phyloP scores from a whole-genome alignment of 257 asterid species.

The Solanum arcanum region DNA sequence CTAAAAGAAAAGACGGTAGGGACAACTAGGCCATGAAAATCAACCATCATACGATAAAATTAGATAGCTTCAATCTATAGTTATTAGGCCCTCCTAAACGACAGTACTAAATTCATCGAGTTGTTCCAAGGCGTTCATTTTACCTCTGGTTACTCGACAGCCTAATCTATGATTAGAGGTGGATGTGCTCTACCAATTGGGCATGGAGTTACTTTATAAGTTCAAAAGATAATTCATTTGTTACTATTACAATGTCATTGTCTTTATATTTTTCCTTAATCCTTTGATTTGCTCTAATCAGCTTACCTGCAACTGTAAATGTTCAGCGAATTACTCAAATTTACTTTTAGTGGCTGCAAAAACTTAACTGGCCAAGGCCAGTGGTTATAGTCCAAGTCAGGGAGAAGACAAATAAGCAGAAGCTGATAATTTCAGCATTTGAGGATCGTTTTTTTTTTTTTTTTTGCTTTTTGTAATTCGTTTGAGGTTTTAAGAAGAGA shows the following conservation, averaged over 20 bases:
- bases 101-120: not conserved
- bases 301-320: not conserved
- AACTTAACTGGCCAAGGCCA: not conserved
- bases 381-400: not conserved
- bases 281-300: not conserved
- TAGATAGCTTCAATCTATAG: not conserved
- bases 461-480: not conserved
- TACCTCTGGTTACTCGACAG: not conserved
- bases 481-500: not conserved
- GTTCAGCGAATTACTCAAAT: not conserved
- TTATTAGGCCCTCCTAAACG: not conserved
- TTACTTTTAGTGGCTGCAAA: not conserved
- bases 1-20: not conserved
- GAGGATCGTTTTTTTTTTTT: not conserved
- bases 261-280: not conserved
- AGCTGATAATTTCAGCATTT: not conserved
- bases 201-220: not conserved
- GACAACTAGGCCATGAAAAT: not conserved
- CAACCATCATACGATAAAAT: not conserved
- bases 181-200: not conserved
- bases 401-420: not conserved
- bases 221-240: not conserved
- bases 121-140: not conserved
- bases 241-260: not conserved
- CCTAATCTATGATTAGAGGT: not conserved